phyloP scores from a whole-genome alignment of 2,329 filamentous ascomycete species.

The Penicillium sp. region DNA sequence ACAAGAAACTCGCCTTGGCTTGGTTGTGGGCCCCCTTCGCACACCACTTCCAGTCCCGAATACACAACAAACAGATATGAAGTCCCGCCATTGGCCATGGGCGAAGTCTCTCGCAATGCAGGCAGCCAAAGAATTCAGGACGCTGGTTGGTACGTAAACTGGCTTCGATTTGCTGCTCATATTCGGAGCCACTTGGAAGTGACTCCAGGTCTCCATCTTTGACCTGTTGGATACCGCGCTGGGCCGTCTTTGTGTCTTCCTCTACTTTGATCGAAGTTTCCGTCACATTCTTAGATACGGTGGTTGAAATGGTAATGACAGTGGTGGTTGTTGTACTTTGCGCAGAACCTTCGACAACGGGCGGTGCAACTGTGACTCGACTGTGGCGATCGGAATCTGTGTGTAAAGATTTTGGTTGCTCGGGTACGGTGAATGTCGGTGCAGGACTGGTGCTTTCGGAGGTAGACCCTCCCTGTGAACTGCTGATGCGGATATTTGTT shows the following conservation, averaged over 20 bases:
- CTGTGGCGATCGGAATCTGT: not conserved
- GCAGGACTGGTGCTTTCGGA: not conserved
- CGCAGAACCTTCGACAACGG: not conserved
- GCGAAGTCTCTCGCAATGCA: not conserved
- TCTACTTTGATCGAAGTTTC: not conserved
- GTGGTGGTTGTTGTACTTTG: not conserved
- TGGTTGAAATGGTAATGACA: not conserved
- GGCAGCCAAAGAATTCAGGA: not conserved
- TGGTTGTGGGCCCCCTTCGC: not conserved
- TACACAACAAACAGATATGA: not conserved
- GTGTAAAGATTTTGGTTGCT: not conserved
- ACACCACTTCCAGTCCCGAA: conserved; percentile 3
- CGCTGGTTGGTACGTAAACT: not conserved
- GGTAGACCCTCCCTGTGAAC: not conserved
- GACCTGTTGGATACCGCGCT: no score
- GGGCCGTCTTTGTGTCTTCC: not conserved
- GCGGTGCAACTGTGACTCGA: not conserved
- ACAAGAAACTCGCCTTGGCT: not conserved
- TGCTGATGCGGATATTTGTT: not conserved
- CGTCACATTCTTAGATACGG: not conserved
- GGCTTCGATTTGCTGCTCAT: not conserved
- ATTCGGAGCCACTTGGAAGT: not conserved
- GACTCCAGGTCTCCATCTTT: not conserved
- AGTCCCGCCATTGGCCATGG: not conserved
- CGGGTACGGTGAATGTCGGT: not conserved